Percentiles rank a stretch among this genome's conserved stretches.
Conservation (phyloP, 495 filamentous ascomycete species). For the Aspergillus haitiensis region DNA sequence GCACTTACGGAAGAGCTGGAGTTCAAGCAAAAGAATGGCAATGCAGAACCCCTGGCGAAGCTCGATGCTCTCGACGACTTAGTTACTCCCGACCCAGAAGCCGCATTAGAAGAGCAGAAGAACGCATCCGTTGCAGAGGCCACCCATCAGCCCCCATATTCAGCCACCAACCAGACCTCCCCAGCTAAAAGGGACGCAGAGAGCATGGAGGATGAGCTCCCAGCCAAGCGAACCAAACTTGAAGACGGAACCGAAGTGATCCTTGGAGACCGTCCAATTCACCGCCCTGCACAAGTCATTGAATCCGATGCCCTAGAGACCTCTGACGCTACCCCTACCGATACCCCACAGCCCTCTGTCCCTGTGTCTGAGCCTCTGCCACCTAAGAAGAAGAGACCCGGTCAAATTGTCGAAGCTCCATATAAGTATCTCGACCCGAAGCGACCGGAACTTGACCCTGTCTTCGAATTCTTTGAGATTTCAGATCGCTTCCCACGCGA, state of each 20-base stretch:
- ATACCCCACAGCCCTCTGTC: slow-evolving; percentile 19
- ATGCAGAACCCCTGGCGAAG: slow-evolving; percentile 44
- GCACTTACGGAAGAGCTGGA: slow-evolving; percentile 57
- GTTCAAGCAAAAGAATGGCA: slow-evolving; percentile 43
- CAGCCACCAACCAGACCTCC: slow-evolving; percentile 34
- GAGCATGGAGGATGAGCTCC: slow-evolving; percentile 43
- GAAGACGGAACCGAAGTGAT: slow-evolving; percentile 47
- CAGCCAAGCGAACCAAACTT: slow-evolving; percentile 48
- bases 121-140: slow-evolving; percentile 46
- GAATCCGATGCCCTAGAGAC: slow-evolving; percentile 44
- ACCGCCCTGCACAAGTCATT: slow-evolving; percentile 45
- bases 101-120: slow-evolving; percentile 41
- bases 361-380: slow-evolving; percentile 24
- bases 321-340: slow-evolving; percentile 31
- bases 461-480: slow-evolving; percentile 79
- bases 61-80: slow-evolving; percentile 52
- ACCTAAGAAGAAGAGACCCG: slow-evolving; percentile 47
- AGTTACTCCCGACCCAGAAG: slow-evolving; percentile 37
- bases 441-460: slow-evolving; percentile 70
- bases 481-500: slow-evolving; percentile 79
- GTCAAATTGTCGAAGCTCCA: slow-evolving; percentile 72
- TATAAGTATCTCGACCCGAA: slow-evolving; percentile 81
- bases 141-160: slow-evolving; percentile 42
- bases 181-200: slow-evolving; percentile 43
- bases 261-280: slow-evolving; percentile 52